Conservation (phyloP, 345 rosid species). For the Citrus australasica region DNA sequence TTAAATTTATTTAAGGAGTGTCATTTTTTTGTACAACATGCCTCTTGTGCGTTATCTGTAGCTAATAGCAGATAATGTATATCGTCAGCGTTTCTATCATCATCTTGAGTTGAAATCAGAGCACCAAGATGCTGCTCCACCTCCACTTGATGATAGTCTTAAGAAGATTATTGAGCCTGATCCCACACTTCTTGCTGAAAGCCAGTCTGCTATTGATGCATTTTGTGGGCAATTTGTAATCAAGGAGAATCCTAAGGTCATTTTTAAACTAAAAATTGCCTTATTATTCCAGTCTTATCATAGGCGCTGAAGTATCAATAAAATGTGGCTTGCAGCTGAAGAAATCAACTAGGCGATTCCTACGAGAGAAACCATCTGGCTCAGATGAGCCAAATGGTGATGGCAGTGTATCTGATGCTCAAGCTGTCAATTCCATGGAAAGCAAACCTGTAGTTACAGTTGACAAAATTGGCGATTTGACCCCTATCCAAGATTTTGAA, state of each 20-base stretch:
- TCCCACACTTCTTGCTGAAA: constrained; percentile 46
- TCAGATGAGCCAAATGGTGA: constrained; percentile 48
- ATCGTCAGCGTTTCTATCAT: constrained; percentile 66
- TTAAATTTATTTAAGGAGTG: not conserved
- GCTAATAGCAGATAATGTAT: constrained; percentile 20
- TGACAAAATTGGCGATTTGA: constrained; percentile 55
- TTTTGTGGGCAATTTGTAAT: constrained; percentile 58
- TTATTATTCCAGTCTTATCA: constrained; percentile 6
- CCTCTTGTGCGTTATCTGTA: not conserved
- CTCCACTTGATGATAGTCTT: constrained; percentile 71
- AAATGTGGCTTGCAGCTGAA: constrained; percentile 51
- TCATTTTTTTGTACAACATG: not conserved
- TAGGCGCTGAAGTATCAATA: not conserved
- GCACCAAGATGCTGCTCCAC: constrained; percentile 66
- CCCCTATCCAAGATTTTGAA: constrained; percentile 78
- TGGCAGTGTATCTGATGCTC: constrained; percentile 24
- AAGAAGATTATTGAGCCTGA: constrained; percentile 71
- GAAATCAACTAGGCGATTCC: constrained; percentile 43
- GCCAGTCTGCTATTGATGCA: constrained; percentile 43
- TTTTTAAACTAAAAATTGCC: not conserved
- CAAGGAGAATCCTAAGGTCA: constrained; percentile 78
- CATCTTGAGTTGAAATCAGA: constrained; percentile 77
- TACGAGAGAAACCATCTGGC: constrained; percentile 60
- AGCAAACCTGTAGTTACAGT: constrained; percentile 19
- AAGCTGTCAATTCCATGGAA: constrained; percentile 20